These are phyloP conservation scores for Kwoniella europaea DNA, from an alignment of 768 basidiomycete genomes.

Conservation along the genomic window DNA sequence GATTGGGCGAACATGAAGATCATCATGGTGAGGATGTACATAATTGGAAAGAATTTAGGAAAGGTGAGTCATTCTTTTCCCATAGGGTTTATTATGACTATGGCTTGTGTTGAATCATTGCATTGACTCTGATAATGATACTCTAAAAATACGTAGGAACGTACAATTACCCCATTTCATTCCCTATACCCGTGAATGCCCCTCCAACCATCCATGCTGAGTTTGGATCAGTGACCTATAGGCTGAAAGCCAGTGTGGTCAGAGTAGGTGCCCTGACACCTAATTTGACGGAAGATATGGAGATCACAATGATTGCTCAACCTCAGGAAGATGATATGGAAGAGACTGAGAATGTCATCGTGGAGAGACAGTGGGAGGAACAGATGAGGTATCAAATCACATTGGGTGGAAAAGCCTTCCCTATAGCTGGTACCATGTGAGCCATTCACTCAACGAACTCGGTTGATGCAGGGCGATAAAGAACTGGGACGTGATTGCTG, in stretches of 20 bases:
- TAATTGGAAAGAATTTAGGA: slow-evolving; percentile 83
- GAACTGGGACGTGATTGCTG: neutral
- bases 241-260: slow-evolving; percentile 77
- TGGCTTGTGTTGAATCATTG: too few relatives aligned
- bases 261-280: slow-evolving; percentile 79
- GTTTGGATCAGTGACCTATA: slow-evolving; percentile 78
- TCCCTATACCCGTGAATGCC: slow-evolving; percentile 76
- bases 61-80: slow-evolving; percentile 64
- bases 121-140: neutral
- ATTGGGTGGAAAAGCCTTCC: slow-evolving; percentile 74
- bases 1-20: slow-evolving; percentile 47
- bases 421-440: slow-evolving; percentile 75
- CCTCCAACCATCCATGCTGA: slow-evolving; percentile 78
- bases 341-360: slow-evolving; percentile 74
- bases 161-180: slow-evolving; percentile 93
- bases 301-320: slow-evolving; percentile 74
- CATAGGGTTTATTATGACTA: too few relatives aligned
- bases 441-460: slow-evolving; percentile 19
- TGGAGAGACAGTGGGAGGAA: slow-evolving; percentile 89
- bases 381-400: slow-evolving; percentile 76
- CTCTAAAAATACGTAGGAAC: slow-evolving; percentile 66
- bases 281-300: slow-evolving; percentile 71
- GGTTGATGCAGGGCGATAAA: too few relatives aligned
- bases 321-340: slow-evolving; percentile 86
- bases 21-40: slow-evolving; percentile 53